Evolutionary conservation across 306 rosid genomes (phyloP).

Genomic region (Boehmeria nivea): DNA sequence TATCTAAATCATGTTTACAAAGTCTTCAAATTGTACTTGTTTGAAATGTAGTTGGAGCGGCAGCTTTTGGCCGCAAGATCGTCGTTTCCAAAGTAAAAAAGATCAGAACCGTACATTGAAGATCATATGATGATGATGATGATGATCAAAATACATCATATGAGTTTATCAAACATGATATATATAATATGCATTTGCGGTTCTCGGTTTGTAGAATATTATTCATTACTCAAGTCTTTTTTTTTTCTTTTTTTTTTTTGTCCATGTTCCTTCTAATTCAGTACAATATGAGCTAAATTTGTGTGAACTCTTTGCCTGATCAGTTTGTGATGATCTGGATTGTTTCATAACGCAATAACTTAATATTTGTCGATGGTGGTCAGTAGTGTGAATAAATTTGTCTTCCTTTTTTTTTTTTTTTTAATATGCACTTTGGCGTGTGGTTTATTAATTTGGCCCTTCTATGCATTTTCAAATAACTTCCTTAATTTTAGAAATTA

Average conservation of each 20-base stretch:
- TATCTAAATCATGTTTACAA: no score
- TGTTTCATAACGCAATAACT: no score
- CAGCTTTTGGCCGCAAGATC: slow-evolving; percentile 39
- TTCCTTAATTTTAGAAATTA: no score
- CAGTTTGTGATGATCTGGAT: no score
- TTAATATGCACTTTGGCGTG: no score
- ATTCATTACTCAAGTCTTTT: neutral
- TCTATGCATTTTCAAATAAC: no score
- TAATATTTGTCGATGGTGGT: no score
- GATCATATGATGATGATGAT: neutral
- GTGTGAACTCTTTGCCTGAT: no score
- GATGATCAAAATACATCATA: neutral
- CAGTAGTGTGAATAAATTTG: no score
- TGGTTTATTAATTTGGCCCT: no score
- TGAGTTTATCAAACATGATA: neutral
- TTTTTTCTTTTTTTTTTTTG: neutral
- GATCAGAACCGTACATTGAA: slow-evolving; percentile 1
- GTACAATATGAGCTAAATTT: neutral
- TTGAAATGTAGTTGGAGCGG: slow-evolving; percentile 40
- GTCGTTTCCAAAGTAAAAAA: slow-evolving; percentile 11
- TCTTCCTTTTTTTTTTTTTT: no score
- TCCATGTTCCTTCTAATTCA: slow-evolving; percentile 6
- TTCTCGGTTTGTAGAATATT: neutral
- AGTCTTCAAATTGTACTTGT: slow-evolving; percentile 1
- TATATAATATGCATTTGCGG: neutral